Percentiles rank a stretch among this genome's conserved stretches.
These are phyloP conservation scores for Eucalyptus albens DNA, from an alignment of 345 rosid species.

Conservation along the genomic window DNA sequence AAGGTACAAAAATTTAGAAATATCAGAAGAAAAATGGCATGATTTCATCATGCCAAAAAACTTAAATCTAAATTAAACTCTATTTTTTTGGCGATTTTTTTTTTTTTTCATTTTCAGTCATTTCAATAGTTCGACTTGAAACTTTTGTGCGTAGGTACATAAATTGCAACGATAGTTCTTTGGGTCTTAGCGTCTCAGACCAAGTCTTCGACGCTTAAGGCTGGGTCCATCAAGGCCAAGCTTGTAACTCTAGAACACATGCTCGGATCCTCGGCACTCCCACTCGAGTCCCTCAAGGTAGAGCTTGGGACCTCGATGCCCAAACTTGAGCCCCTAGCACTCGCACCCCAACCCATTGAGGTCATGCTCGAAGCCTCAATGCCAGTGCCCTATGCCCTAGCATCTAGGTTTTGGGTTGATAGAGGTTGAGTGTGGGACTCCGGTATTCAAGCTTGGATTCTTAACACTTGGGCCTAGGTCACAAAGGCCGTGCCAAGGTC, in stretches of 20 bases:
- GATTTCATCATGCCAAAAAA: fast-evolving
- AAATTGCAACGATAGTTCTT: neutral
- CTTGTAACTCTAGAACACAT: neutral
- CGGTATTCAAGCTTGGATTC: neutral
- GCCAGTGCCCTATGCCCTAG: neutral
- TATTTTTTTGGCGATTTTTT: too few relatives aligned
- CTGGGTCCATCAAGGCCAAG: fast-evolving
- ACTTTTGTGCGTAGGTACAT: too few relatives aligned
- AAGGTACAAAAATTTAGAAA: neutral
- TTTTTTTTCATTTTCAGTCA: too few relatives aligned
- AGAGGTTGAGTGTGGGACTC: neutral
- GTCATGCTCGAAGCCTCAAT: fast-evolving
- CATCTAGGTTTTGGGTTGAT: fast-evolving
- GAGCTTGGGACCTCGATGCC: neutral
- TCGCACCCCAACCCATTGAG: fast-evolving
- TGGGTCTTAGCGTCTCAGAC: fast-evolving
- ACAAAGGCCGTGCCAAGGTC: too few relatives aligned
- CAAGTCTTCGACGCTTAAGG: fast-evolving
- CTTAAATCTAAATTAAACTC: neutral
- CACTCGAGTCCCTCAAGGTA: neutral
- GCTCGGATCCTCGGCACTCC: fast-evolving
- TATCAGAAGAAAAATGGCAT: neutral
- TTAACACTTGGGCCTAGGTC: neutral
- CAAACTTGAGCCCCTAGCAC: fast-evolving
- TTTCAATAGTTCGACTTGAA: fast-evolving